Evolutionary conservation across 225 moss, liverwort and hornwort species (phyloP).

Genomic region (Neckera pumila): DNA sequence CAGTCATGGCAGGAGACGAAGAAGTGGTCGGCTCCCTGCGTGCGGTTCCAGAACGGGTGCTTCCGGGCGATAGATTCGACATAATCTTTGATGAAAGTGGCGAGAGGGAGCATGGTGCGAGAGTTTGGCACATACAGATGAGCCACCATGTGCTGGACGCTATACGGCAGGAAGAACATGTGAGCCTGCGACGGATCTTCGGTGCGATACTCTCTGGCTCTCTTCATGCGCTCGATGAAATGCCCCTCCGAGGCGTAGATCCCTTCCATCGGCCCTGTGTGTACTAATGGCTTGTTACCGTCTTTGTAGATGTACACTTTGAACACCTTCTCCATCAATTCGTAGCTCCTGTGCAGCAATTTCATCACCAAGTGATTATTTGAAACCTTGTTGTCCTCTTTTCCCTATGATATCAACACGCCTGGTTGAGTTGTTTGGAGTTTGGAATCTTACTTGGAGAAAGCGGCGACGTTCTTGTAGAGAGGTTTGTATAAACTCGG

Average conservation of each 20-base stretch:
- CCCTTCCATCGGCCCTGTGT: conserved; percentile 19
- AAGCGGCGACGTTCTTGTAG: conserved; percentile 33
- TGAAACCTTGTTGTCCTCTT: background rate
- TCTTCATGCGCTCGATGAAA: conserved; percentile 29
- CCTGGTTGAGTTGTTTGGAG: background rate
- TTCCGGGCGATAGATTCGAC: conserved; percentile 16
- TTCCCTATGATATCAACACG: background rate
- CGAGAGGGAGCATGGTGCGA: conserved; percentile 31
- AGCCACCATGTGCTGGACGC: conserved; percentile 42
- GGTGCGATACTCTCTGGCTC: background rate
- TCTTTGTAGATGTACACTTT: conserved; percentile 32
- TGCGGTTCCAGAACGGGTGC: conserved; percentile 43
- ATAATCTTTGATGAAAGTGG: conserved; percentile 44
- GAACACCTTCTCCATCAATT: conserved; percentile 43
- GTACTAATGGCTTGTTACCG: conserved; percentile 36
- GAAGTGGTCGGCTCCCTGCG: conserved; percentile 49
- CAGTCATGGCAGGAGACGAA: conserved; percentile 55
- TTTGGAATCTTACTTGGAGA: conserved; percentile 27
- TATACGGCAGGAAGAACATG: conserved; percentile 52
- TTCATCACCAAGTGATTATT: background rate
- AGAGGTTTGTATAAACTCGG: conserved; percentile 10
- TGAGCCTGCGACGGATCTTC: conserved; percentile 24
- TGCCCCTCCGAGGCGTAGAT: conserved; percentile 53
- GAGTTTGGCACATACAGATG: conserved; percentile 42
- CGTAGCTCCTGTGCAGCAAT: conserved; percentile 37